Evolutionary conservation across 495 filamentous ascomycete genomes (phyloP).

Genomic region (Podospora australis): DNA sequence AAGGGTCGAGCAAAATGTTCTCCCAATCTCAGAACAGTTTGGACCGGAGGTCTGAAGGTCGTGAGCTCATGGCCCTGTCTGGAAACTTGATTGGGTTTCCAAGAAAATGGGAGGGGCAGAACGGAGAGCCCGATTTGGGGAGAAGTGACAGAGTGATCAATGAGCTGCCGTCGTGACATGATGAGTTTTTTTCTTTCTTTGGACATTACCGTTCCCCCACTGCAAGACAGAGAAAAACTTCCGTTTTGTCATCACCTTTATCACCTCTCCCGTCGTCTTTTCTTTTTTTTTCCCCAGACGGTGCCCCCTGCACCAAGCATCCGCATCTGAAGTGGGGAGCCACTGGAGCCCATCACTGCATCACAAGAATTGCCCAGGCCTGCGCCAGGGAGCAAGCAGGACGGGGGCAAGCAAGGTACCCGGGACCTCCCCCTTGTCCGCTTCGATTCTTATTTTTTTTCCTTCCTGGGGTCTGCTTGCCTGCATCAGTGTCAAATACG

Average conservation of each 20-base stretch:
- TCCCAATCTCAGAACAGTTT: background rate
- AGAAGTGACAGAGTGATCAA: no score
- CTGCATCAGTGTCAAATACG: conserved; percentile 5
- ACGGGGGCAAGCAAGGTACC: conserved; percentile 3
- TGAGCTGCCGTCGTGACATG: no score
- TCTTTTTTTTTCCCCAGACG: background rate
- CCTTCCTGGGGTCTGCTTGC: background rate
- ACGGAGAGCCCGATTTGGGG: no score
- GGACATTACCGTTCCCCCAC: background rate
- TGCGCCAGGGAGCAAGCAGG: conserved; percentile 1
- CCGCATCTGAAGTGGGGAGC: conserved; percentile 1
- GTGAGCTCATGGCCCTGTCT: background rate
- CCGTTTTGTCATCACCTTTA: background rate
- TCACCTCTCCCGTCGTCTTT: background rate
- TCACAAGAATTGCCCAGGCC: background rate
- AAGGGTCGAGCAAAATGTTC: no score
- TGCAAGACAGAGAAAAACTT: no score
- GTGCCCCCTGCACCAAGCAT: background rate
- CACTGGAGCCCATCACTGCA: background rate
- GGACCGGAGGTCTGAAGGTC: conserved; percentile 1
- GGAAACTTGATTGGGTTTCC: background rate
- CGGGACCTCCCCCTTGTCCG: conserved; percentile 2
- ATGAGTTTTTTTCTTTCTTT: no score
- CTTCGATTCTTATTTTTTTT: conserved; percentile 3
- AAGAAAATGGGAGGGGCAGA: background rate